phyloP scores from a whole-genome alignment of 2,329 filamentous ascomycete genomes.

The Epichloe uncinata region DNA sequence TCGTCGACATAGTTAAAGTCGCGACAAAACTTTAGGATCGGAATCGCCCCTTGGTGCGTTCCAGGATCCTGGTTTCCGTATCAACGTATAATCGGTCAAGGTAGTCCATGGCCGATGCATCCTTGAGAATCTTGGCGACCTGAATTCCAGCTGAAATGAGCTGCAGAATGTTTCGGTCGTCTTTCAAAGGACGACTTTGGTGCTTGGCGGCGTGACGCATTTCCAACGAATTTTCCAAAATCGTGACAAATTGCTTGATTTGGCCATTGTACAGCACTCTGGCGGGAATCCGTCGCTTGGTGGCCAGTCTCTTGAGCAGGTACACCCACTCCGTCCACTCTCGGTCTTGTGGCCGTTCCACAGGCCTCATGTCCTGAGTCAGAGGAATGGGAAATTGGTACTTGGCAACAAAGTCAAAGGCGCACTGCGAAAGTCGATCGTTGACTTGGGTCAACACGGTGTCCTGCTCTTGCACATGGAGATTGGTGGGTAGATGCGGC shows the following conservation, averaged over 20 bases:
- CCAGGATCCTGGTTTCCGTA: slow-evolving; percentile 67
- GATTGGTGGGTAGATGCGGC: slow-evolving; percentile 68
- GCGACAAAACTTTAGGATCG: slow-evolving; percentile 14
- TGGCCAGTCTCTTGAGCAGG: slow-evolving; percentile 71
- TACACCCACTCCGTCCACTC: slow-evolving; percentile 93
- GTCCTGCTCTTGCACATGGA: slow-evolving; percentile 76
- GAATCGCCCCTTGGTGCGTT: slow-evolving; percentile 34
- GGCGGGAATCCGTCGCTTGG: slow-evolving; percentile 73
- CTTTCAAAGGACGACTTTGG: slow-evolving; percentile 70
- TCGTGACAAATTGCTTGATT: slow-evolving; percentile 83
- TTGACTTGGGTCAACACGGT: slow-evolving; percentile 68
- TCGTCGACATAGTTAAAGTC: not conserved
- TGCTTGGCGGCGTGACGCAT: slow-evolving; percentile 78
- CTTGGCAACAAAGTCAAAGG: slow-evolving; percentile 81
- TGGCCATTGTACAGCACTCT: slow-evolving; percentile 77
- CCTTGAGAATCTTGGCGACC: slow-evolving; percentile 76
- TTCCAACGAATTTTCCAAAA: slow-evolving; percentile 77
- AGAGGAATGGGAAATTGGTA: slow-evolving; percentile 83
- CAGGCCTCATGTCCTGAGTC: slow-evolving; percentile 66
- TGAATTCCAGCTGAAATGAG: slow-evolving; percentile 78
- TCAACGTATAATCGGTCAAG: slow-evolving; percentile 70
- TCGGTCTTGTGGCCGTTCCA: slow-evolving; percentile 60
- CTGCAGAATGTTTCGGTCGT: slow-evolving; percentile 79
- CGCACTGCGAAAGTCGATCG: slow-evolving; percentile 71
- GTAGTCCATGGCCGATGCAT: slow-evolving; percentile 71